Evolutionary conservation across 78 protist genomes (phyloP).

Genomic region (Dictyostelium brefeldianum): DNA sequence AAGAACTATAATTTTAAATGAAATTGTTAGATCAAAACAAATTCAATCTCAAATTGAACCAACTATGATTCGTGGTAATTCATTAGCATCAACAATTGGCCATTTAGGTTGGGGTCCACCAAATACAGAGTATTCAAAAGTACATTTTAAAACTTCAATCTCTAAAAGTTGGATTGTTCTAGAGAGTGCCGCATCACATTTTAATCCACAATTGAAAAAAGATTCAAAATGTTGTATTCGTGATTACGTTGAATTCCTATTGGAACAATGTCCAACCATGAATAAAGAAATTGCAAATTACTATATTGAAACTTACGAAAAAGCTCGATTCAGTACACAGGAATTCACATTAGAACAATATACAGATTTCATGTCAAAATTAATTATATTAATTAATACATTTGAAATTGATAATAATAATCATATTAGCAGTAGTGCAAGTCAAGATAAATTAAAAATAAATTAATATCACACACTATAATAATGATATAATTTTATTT

Average conservation of each 20-base stretch:
- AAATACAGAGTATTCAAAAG: slow-evolving; percentile 53
- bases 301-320: slow-evolving; percentile 77
- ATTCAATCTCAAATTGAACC: slow-evolving; percentile 51
- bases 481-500: too few relatives aligned
- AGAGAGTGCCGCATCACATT: slow-evolving; percentile 75
- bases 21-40: slow-evolving; percentile 75
- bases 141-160: slow-evolving; percentile 84
- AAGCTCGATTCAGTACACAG: slow-evolving; percentile 74
- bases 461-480: too few relatives aligned
- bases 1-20: slow-evolving; percentile 77
- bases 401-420: slow-evolving; percentile 8
- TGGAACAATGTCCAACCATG: slow-evolving; percentile 39
- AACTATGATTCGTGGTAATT: slow-evolving; percentile 22
- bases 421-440: not conserved
- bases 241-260: slow-evolving; percentile 50
- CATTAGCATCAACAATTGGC: slow-evolving; percentile 21
- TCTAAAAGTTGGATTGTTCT: slow-evolving; percentile 60
- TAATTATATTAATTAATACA: not conserved
- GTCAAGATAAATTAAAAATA: too few relatives aligned
- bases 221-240: slow-evolving; percentile 51
- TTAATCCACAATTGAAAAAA: slow-evolving; percentile 27
- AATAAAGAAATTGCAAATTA: slow-evolving; percentile 20
- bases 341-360: slow-evolving; percentile 79
- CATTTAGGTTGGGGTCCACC: slow-evolving; percentile 86
- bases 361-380: slow-evolving; percentile 35